phyloP scores from a whole-genome alignment of 2,329 filamentous ascomycete species.

The Penicillium sp. region DNA sequence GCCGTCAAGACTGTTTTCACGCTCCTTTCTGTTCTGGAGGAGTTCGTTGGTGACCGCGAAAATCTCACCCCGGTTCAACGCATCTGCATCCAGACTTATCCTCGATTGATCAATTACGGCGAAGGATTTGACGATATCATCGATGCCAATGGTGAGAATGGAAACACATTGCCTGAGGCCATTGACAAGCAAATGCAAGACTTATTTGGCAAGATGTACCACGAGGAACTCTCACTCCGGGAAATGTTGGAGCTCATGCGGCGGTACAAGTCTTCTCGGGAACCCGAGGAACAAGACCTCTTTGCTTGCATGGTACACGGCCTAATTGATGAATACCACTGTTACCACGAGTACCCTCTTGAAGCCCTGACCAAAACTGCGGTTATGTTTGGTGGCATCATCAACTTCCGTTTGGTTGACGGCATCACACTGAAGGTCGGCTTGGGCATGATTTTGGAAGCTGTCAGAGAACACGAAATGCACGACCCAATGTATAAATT shows the following conservation, averaged over 20 bases:
- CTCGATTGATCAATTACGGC: slow-evolving; percentile 91
- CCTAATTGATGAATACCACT: slow-evolving; percentile 93
- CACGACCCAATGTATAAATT: slow-evolving; percentile 98
- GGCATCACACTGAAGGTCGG: slow-evolving; percentile 88
- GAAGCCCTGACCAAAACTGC: slow-evolving; percentile 93
- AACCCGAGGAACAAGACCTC: slow-evolving; percentile 82
- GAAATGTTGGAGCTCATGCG: slow-evolving; percentile 81
- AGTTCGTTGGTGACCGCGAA: slow-evolving; percentile 58
- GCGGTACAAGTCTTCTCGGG: slow-evolving; percentile 81
- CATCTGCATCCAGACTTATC: slow-evolving; percentile 86
- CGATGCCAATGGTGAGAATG: slow-evolving; percentile 73
- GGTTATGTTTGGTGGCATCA: slow-evolving; percentile 93
- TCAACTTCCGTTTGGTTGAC: slow-evolving; percentile 87
- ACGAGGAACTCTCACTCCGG: slow-evolving; percentile 79
- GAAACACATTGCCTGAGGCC: slow-evolving; percentile 74
- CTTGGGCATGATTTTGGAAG: slow-evolving; percentile 96
- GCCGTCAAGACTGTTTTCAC: slow-evolving; percentile 81
- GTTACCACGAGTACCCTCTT: slow-evolving; percentile 93
- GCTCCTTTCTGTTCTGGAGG: slow-evolving; percentile 74
- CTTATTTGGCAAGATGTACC: slow-evolving; percentile 97
- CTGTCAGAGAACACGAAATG: slow-evolving; percentile 77
- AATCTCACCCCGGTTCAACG: slow-evolving; percentile 80
- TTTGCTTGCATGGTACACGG: slow-evolving; percentile 99
- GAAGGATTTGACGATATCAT: slow-evolving; percentile 91
- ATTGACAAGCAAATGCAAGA: slow-evolving; percentile 94